phyloP scores from a whole-genome alignment of 139 green algal species.

The Tetradesmus obliquus region DNA sequence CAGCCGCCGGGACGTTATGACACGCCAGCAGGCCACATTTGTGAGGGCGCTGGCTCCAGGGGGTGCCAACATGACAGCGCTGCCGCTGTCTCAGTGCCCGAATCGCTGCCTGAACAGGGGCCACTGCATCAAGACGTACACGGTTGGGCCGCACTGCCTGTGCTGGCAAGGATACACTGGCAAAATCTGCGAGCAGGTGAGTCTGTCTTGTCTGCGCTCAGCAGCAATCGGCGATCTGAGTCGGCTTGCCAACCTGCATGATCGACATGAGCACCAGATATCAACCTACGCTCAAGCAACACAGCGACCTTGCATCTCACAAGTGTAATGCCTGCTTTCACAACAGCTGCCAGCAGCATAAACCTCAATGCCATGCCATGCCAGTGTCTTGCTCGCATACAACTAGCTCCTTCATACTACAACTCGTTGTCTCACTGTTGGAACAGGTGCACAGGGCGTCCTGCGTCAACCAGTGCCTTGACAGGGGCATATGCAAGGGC shows the following conservation, averaged over 20 bases:
- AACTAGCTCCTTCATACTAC: too few species aligned
- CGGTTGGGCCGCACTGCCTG: background rate
- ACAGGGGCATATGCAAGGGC: constrained; percentile 44
- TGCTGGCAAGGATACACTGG: constrained; percentile 50
- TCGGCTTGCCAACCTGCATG: too few species aligned
- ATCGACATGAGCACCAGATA: too few species aligned
- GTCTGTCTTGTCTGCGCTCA: too few species aligned
- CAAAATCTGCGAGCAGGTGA: constrained; percentile 27
- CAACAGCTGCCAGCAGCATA: too few species aligned
- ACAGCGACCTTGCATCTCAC: too few species aligned
- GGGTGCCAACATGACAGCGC: background rate
- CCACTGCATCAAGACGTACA: constrained; percentile 20
- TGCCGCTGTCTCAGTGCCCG: constrained; percentile 1
- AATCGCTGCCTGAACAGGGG: constrained; percentile 23
- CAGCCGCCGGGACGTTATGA: background rate
- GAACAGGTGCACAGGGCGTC: background rate
- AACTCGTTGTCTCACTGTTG: background rate
- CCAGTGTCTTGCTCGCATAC: too few species aligned
- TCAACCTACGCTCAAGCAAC: too few species aligned
- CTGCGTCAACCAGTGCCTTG: constrained; percentile 49
- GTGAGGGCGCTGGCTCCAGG: background rate
- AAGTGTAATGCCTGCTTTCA: too few species aligned
- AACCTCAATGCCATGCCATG: too few species aligned
- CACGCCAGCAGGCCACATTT: background rate
- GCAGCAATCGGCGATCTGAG: too few species aligned